These are phyloP conservation scores for Patellifolia procumbens DNA, from an alignment of 179 eudicot genomes.

Conservation along the genomic window DNA sequence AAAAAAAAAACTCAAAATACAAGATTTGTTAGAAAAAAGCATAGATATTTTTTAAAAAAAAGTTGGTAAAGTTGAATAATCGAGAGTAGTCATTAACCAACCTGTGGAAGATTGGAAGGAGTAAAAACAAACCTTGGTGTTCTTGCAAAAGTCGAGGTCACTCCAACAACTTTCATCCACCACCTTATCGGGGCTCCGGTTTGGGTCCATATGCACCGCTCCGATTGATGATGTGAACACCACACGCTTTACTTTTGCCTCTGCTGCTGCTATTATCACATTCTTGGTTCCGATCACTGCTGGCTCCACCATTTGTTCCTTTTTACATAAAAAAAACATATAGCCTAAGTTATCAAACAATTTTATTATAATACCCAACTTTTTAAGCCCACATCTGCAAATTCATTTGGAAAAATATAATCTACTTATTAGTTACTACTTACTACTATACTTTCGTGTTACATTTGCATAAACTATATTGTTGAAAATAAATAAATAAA, in stretches of 20 bases:
- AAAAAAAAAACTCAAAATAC: too few species aligned
- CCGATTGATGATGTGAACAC: constrained; percentile 94
- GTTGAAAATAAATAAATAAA: too few species aligned
- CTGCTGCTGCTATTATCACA: constrained; percentile 79
- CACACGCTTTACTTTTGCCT: constrained; percentile 79
- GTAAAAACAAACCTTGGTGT: constrained; percentile 63
- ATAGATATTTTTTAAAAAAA: too few species aligned
- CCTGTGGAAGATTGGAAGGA: too few species aligned
- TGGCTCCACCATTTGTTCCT: constrained; percentile 99
- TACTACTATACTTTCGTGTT: too few species aligned
- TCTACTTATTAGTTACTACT: too few species aligned
- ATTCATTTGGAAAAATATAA: too few species aligned
- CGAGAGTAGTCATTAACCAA: too few species aligned
- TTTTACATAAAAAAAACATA: constrained; percentile 23
- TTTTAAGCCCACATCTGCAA: neutral
- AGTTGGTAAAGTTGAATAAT: too few species aligned
- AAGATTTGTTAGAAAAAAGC: too few species aligned
- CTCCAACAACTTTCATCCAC: constrained; percentile 98
- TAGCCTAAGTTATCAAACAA: too few species aligned
- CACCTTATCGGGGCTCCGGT: constrained; percentile 63
- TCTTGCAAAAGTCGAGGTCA: constrained; percentile 96
- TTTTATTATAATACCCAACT: neutral
- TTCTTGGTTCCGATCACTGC: constrained; percentile 83
- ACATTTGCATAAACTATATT: too few species aligned
- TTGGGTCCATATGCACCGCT: constrained; percentile 95